Conservation (phyloP, 345 rosid genomes). For the Aurinia saxatilis region DNA sequence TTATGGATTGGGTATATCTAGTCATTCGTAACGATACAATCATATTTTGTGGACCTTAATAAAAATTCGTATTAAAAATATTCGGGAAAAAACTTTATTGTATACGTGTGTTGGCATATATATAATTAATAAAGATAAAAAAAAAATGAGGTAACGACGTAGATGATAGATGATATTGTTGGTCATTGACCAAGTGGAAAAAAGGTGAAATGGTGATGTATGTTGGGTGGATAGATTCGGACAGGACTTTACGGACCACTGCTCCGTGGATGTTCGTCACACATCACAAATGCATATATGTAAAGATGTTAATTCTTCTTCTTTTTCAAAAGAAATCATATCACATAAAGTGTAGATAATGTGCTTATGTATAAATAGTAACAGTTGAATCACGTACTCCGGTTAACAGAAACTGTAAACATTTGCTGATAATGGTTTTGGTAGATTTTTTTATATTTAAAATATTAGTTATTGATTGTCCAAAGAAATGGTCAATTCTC, state of each 20-base stretch:
- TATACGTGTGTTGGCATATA: constrained; percentile 2
- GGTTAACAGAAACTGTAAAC: too few species aligned
- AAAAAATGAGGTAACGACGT: constrained; percentile 6
- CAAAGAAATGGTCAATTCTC: too few species aligned
- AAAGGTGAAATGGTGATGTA: constrained; percentile 22
- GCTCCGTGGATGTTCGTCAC: constrained; percentile 3
- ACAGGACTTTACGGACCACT: constrained; percentile 29
- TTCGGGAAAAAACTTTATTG: constrained; percentile 9
- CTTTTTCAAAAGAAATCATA: too few species aligned
- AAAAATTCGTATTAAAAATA: neutral
- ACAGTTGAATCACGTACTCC: too few species aligned
- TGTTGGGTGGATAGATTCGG: constrained; percentile 30
- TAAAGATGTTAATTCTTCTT: neutral
- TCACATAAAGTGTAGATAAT: too few species aligned
- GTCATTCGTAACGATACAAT: constrained; percentile 14
- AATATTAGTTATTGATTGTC: too few species aligned
- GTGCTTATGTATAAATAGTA: too few species aligned
- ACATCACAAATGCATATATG: constrained; percentile 1
- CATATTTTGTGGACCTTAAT: constrained; percentile 7
- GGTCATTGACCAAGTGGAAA: constrained; percentile 28
- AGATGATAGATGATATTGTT: constrained; percentile 11
- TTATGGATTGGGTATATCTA: constrained; percentile 18
- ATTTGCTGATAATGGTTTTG: too few species aligned
- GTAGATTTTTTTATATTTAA: too few species aligned
- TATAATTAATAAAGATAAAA: too few species aligned